A percentile compares a stretch with the other conserved stretches of the same genome.
phyloP scores from a whole-genome alignment of 2,329 filamentous ascomycete genomes.

The Pleurostoma richardsiae region DNA sequence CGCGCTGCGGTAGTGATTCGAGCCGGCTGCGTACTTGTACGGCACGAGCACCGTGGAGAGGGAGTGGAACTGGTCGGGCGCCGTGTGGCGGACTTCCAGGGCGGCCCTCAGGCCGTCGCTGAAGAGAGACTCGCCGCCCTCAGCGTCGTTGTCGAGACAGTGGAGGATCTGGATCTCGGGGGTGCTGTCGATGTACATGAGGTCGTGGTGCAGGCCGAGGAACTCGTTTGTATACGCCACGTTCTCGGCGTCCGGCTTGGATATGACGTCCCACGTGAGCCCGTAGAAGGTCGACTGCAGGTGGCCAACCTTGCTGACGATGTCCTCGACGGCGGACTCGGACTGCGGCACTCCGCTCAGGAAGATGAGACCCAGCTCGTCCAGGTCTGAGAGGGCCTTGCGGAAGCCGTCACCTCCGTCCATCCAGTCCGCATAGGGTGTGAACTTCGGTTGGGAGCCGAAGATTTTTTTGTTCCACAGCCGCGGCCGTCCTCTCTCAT shows the following conservation, averaged over 20 bases:
- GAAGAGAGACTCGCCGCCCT: slow-evolving; percentile 83
- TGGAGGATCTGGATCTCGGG: slow-evolving; percentile 85
- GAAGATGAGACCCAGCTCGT: slow-evolving; percentile 69
- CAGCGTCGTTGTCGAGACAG: slow-evolving; percentile 74
- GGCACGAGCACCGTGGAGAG: slow-evolving; percentile 43
- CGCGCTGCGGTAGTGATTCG: slow-evolving; percentile 57
- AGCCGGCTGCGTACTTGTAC: slow-evolving; percentile 56
- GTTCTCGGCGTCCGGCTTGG: slow-evolving; percentile 79
- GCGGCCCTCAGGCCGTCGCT: slow-evolving; percentile 67
- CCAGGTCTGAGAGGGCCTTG: slow-evolving; percentile 56
- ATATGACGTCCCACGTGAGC: slow-evolving; percentile 81
- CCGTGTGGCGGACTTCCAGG: slow-evolving; percentile 22
- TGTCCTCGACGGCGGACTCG: slow-evolving; percentile 58
- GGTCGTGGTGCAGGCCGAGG: slow-evolving; percentile 88
- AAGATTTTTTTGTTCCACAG: not conserved
- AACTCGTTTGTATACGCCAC: slow-evolving; percentile 82
- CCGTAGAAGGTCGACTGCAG: slow-evolving; percentile 90
- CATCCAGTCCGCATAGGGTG: slow-evolving; percentile 72
- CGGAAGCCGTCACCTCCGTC: slow-evolving; percentile 50
- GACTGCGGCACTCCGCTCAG: slow-evolving; percentile 67
- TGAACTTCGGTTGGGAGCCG: slow-evolving; percentile 29
- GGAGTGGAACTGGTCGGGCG: slow-evolving; percentile 17
- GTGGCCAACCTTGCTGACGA: slow-evolving; percentile 70
- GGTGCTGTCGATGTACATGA: slow-evolving; percentile 77
- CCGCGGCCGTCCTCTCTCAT: not conserved